These are phyloP conservation scores for Cordia subcordata DNA, from an alignment of 257 asterid genomes.

Conservation along the genomic window DNA sequence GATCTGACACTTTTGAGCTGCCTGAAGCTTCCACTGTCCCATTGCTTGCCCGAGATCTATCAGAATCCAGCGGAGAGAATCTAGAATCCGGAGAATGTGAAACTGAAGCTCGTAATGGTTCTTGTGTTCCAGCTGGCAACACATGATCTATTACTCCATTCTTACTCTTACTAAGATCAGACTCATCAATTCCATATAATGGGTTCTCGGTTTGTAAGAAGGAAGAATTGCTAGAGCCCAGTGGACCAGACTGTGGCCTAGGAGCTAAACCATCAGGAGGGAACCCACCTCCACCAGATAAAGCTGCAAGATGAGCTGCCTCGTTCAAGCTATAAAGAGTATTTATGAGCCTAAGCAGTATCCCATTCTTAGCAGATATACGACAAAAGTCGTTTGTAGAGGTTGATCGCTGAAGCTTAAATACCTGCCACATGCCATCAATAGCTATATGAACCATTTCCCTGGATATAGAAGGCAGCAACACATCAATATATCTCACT, in stretches of 20 bases:
- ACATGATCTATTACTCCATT: constrained; percentile 53
- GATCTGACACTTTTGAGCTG: constrained; percentile 27
- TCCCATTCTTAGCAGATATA: constrained; percentile 90
- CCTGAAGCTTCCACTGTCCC: constrained; percentile 33
- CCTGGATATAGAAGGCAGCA: constrained; percentile 46
- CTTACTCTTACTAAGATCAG: constrained; percentile 57
- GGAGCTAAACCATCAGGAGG: constrained; percentile 61
- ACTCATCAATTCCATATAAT: constrained; percentile 55
- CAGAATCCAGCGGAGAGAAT: constrained; percentile 44
- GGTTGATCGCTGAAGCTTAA: constrained; percentile 94
- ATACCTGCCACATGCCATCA: constrained; percentile 99
- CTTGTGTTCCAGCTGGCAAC: constrained; percentile 49
- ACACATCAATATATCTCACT: constrained; percentile 15
- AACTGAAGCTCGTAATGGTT: constrained; percentile 57
- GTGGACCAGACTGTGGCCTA: constrained; percentile 70
- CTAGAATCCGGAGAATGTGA: constrained; percentile 69
- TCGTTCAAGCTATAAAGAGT: constrained; percentile 92
- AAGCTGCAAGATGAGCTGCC: constrained; percentile 79
- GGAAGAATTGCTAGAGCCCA: constrained; percentile 59
- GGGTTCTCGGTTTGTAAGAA: constrained; percentile 49
- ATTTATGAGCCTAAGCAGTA: constrained; percentile 84
- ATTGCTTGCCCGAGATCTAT: constrained; percentile 38
- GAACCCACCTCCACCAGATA: constrained; percentile 72
- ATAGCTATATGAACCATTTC: constrained; percentile 99
- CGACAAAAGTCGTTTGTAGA: constrained; percentile 93